A percentile compares a stretch with the other conserved stretches of the same genome.
These are phyloP conservation scores for Adansonia gregorii DNA, from an alignment of 441 rosid species.

Conservation along the genomic window DNA sequence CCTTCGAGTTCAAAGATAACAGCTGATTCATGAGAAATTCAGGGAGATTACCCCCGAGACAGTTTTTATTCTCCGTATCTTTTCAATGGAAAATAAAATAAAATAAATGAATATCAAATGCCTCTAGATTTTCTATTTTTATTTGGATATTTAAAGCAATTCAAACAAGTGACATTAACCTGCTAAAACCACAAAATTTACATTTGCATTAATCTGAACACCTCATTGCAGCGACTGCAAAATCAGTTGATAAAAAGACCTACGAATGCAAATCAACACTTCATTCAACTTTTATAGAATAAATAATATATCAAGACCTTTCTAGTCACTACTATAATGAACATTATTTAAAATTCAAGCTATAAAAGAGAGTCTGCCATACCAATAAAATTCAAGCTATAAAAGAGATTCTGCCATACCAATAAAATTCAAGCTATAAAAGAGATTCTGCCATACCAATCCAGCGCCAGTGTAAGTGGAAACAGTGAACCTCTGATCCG, in stretches of 20 bases:
- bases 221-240: background rate
- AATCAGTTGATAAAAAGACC: background rate
- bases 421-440: background rate
- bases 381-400: too few species aligned
- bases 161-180: background rate
- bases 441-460: conserved; percentile 50
- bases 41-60: background rate
- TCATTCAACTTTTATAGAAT: background rate
- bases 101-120: background rate
- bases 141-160: background rate
- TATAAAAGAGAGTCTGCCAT: too few species aligned
- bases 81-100: background rate
- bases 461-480: conserved; percentile 63
- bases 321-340: background rate
- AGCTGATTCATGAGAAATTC: background rate
- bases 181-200: background rate
- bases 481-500: conserved; percentile 72
- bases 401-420: too few species aligned
- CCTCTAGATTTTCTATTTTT: background rate
- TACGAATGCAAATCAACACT: background rate
- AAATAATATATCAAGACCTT: background rate
- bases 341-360: too few species aligned
- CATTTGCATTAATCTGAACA: background rate
- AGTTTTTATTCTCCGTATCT: background rate
- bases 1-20: background rate